These are phyloP conservation scores for Didymella glomerata DNA, from an alignment of 2,329 filamentous ascomycete species.

Conservation along the genomic window DNA sequence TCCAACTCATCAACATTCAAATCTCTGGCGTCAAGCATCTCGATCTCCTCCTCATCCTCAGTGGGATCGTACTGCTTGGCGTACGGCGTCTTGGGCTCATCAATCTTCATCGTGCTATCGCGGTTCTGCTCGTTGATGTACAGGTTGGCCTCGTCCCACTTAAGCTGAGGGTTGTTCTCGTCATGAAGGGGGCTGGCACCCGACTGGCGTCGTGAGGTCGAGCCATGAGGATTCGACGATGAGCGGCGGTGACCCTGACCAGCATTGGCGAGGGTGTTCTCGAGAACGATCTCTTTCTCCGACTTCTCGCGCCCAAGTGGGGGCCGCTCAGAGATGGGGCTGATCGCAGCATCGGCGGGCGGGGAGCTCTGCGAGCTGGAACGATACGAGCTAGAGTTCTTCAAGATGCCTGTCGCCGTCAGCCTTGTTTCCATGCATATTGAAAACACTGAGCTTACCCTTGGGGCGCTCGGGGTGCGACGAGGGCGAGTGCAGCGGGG, in stretches of 20 bases:
- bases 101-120: constrained; percentile 97
- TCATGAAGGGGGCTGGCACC: constrained; percentile 60
- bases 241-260: constrained; percentile 80
- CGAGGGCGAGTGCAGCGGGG: constrained; percentile 48
- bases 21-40: constrained; percentile 72
- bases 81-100: constrained; percentile 97
- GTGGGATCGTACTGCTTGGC: constrained; percentile 89
- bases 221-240: constrained; percentile 74
- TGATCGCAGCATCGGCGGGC: constrained; percentile 50
- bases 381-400: constrained; percentile 77
- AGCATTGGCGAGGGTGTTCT: constrained; percentile 94
- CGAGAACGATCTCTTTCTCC: constrained; percentile 88
- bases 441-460: constrained; percentile 39
- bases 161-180: constrained; percentile 76
- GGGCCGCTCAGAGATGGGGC: constrained; percentile 51
- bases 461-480: constrained; percentile 56
- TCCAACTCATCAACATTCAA: constrained; percentile 75
- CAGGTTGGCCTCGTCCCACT: constrained; percentile 98
- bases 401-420: constrained; percentile 79
- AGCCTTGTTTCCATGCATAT: constrained; percentile 8
- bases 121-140: constrained; percentile 97
- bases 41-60: constrained; percentile 81
- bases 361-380: constrained; percentile 56
- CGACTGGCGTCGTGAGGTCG: constrained; percentile 77
- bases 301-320: constrained; percentile 62